phyloP scores from a whole-genome alignment of 2,329 filamentous ascomycete species.

The Colletotrichum viniferum region DNA sequence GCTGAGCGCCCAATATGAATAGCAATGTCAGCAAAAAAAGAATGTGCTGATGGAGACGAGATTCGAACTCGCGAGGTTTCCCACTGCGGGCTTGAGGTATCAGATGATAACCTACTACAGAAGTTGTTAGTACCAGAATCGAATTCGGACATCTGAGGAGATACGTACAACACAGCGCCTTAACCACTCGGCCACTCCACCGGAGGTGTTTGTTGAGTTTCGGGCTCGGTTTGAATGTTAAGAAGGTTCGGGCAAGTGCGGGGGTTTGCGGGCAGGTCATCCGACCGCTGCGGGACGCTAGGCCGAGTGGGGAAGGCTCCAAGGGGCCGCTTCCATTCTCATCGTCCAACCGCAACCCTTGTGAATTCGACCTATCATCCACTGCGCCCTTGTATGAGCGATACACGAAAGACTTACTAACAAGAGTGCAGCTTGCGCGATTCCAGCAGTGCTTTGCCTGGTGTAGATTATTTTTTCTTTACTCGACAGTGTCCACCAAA shows the following conservation, averaged over 20 bases:
- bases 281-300: not conserved
- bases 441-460: not conserved
- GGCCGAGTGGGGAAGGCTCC: not conserved
- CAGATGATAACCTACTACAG: not conserved
- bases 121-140: not conserved
- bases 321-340: not conserved
- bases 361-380: not conserved
- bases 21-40: not conserved
- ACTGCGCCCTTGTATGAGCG: not conserved
- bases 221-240: fast-evolving
- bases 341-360: not conserved
- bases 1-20: not conserved
- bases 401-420: not conserved
- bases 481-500: not conserved
- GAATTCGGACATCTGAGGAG: not conserved
- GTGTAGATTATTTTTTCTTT: not conserved
- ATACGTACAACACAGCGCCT: not conserved
- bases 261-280: not conserved
- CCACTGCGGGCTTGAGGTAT: not conserved
- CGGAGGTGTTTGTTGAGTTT: not conserved
- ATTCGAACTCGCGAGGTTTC: constrained; percentile 24
- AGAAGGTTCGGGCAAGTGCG: not conserved
- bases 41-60: not conserved
- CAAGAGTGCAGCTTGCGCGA: not conserved
- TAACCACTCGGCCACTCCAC: not conserved